Evolutionary conservation across 2,329 filamentous ascomycete genomes (phyloP), one percentile per base, ranked within the genome.

Genomic region (Pestalotiopsis sp.): DNA sequence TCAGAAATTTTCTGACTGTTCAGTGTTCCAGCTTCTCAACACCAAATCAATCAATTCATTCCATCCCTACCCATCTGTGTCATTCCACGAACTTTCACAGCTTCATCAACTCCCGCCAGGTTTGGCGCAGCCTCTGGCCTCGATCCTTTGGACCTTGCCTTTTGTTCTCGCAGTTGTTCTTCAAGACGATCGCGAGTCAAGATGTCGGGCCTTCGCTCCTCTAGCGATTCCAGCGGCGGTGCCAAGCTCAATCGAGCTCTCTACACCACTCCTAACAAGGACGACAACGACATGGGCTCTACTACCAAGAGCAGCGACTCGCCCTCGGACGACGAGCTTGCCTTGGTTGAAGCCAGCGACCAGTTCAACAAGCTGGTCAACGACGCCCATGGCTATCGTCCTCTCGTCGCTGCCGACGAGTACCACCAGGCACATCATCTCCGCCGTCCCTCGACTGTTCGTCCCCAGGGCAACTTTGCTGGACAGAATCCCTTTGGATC

Each of bases 311-410:
- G 62, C 27, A 49, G 66, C 17, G 49, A 69, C 38, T 64, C 70
- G 1, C 69, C 72, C 1, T 59, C 71, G 14, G 73, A 75, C 25
- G 73, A 75, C 20, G 71, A 72, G 66, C 52, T 68, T 57, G 73
- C 73, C 6, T 70, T 75, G 12, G 70, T 74, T n/a, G 70, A 70
- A 52, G 73, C 73, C 23, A 68, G 69, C 59, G 36, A 57, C 4
- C 20, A 61, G 41, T 70, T 70, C 58, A 49, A 67, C 40, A 36
- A 52, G n/a, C 40, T 62, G n/a, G 23, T 23, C n/a, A 49, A 67
- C 20, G 65, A 66, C 9, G n/a, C 49, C 20, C 31, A 36, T 7
- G 56, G 31, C 20, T 45, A 61, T 49, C 61, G 49, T 12, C 67
- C 49, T 20, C 14, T n/a, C 11, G 67, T 40, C 12, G 23, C 62